These are phyloP conservation scores for Coemansia sp. DNA, from an alignment of 192 early-diverging fungal genomes.

Conservation along the genomic window DNA sequence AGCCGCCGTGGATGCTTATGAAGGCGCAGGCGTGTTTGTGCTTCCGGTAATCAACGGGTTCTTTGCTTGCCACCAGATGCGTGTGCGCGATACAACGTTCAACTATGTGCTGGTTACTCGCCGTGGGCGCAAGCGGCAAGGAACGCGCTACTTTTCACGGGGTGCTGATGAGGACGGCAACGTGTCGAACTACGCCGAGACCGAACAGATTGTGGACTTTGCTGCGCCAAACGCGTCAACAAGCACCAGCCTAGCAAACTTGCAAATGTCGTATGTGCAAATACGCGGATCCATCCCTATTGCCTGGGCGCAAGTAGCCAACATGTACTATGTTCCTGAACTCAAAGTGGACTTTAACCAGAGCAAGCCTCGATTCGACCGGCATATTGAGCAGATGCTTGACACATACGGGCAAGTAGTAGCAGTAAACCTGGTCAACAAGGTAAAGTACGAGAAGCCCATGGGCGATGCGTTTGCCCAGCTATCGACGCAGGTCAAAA, in stretches of 20 bases:
- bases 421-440: slow-evolving; percentile 92
- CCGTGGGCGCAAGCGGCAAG: slow-evolving; percentile 75
- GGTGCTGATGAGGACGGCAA: slow-evolving; percentile 89
- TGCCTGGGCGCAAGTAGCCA: slow-evolving; percentile 90
- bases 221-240: slow-evolving; percentile 21
- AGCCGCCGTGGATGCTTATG: slow-evolving; percentile 41
- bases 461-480: slow-evolving; percentile 79
- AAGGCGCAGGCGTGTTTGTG: slow-evolving; percentile 64
- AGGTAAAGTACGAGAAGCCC: slow-evolving; percentile 83
- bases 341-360: slow-evolving; percentile 65
- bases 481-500: slow-evolving; percentile 60
- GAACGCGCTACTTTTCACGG: slow-evolving; percentile 89
- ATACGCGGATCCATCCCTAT: slow-evolving; percentile 94
- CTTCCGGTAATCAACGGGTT: slow-evolving; percentile 91
- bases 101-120: slow-evolving; percentile 82
- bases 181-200: slow-evolving; percentile 97
- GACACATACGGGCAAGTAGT: slow-evolving; percentile 77
- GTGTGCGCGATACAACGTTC: slow-evolving; percentile 68
- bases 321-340: slow-evolving; percentile 87
- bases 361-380: slow-evolving; percentile 38
- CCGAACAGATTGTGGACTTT: slow-evolving; percentile 84
- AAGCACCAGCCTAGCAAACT: slow-evolving; percentile 20
- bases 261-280: slow-evolving; percentile 78
- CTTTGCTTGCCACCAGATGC: slow-evolving; percentile 55
- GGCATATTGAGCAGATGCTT: slow-evolving; percentile 45